phyloP scores from a whole-genome alignment of 1,284 basidiomycete genomes.

The Sutorius eximius region DNA sequence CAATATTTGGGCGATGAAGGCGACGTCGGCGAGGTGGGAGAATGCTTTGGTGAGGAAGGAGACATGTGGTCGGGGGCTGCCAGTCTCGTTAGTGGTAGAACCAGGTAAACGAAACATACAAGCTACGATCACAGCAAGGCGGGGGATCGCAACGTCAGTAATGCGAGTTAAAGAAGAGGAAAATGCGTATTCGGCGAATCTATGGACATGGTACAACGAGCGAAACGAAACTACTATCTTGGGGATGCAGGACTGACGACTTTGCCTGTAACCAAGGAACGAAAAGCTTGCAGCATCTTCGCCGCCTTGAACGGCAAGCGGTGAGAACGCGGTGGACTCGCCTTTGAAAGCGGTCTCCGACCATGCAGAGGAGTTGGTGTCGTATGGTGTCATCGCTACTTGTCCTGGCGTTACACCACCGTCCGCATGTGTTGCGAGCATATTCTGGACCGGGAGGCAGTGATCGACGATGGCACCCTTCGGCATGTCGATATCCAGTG shows the following conservation, averaged over 20 bases:
- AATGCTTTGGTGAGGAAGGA: constrained; percentile 83
- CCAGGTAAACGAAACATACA: constrained; percentile 45
- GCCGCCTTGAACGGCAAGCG: constrained; percentile 85
- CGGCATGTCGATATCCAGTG: constrained; percentile 96
- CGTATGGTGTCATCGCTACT: constrained; percentile 92
- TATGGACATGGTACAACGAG: constrained; percentile 35
- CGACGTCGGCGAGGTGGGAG: constrained; percentile 79
- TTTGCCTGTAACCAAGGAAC: constrained; percentile 76
- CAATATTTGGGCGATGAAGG: constrained; percentile 88
- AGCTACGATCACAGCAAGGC: constrained; percentile 41
- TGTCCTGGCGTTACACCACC: constrained; percentile 92
- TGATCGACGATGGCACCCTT: constrained; percentile 99
- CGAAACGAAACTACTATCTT: constrained; percentile 47
- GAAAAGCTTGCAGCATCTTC: constrained; percentile 77
- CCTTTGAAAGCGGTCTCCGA: constrained; percentile 72
- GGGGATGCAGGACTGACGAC: constrained; percentile 87
- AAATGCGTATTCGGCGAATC: constrained; percentile 74
- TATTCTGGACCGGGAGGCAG: constrained; percentile 84
- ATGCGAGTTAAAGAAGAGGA: constrained; percentile 10
- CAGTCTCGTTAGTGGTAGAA: constrained; percentile 14
- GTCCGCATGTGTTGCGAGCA: constrained; percentile 77
- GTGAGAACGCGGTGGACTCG: constrained; percentile 90
- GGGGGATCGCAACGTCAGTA: constrained; percentile 18
- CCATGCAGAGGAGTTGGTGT: constrained; percentile 85
- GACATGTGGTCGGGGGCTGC: constrained; percentile 74